Base-by-base conservation (phyloP, 306 rosid genomes). In the Fagus crenata region DNA sequence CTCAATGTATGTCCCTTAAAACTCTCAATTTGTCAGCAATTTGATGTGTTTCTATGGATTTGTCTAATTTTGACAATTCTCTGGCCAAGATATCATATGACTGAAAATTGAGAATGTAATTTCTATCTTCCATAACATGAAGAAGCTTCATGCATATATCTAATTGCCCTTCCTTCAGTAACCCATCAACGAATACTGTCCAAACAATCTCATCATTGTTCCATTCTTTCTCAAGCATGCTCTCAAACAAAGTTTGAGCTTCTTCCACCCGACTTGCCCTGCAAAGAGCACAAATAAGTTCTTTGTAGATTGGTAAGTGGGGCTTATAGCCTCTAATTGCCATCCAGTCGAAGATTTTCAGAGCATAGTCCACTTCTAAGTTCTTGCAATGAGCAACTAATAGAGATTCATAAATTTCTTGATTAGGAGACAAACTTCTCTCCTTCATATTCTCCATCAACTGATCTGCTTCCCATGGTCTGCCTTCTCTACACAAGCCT, bases 151-250 rank as follows among this genome's bases (percentile, higher is more conserved):
- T 78, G 74, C 85, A 77, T 53, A 75, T 35, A 74, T 80, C 79
- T 43, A 37, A 22, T n/a, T 70, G 75, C 77, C 78, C 77, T 65
- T 86, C 74, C 78, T 77, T 86, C 60, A 86, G 80, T 71, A 86
- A 74, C 13, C 89, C 84, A 77, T 86, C 87, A 36, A 82, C 59
- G 36, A 83, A 76, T 42, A 86, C 77, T 18, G 87, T 83, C 89
- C 85, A 86, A 43, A 72, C 87, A 77, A 86, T 81, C 85, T 86
- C 89, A 51, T 86, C 87, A 40, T 84, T 41, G 49, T 41, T 86
- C 87, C 85, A 83, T 14, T 74, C 71, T 49, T 74, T 56, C 68
- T 83, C 53, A 32, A 86, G 85, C 86, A 86, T 86, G 43, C 76
- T 83, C 49, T 78, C 71, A 53, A 83, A 83, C 28, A 83, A 63